Conservation (phyloP, 495 filamentous ascomycete species). For the Tuber aestivum region DNA sequence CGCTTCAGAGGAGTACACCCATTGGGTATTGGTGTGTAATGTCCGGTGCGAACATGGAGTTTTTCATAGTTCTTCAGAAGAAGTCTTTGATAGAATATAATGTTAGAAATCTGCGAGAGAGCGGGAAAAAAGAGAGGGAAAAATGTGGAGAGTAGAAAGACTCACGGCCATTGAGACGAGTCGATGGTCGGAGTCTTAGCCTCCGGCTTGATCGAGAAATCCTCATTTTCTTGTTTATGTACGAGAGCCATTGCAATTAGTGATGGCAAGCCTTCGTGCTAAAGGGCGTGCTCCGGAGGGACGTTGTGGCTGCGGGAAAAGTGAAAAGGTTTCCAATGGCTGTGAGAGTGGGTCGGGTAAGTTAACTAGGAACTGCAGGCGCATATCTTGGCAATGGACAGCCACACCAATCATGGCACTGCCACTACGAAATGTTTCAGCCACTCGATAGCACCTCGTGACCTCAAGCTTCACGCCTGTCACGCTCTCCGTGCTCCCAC, state of each 20-base stretch:
- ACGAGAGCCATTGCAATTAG: conserved; percentile 50
- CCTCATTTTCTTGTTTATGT: conserved; percentile 59
- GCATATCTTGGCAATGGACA: not conserved
- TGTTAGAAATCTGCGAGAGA: conserved; percentile 11
- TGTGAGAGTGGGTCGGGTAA: not conserved
- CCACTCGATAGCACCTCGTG: not conserved
- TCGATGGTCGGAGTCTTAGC: conserved; percentile 62
- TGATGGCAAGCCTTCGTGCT: conserved; percentile 17
- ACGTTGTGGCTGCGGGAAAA: not conserved
- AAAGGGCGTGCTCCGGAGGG: conserved; percentile 17
- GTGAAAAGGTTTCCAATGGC: conserved; percentile 10
- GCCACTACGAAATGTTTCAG: not conserved
- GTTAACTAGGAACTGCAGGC: not conserved
- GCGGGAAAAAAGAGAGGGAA: conserved; percentile 3
- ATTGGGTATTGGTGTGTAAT: conserved; percentile 89
- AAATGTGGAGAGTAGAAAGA: conserved; percentile 19
- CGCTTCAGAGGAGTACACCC: conserved; percentile 80
- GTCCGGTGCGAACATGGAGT: conserved; percentile 76
- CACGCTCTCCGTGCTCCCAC: not conserved
- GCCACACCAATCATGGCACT: not conserved
- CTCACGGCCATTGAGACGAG: conserved; percentile 69
- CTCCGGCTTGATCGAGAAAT: conserved; percentile 85
- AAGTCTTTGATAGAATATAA: conserved; percentile 25
- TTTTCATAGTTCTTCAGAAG: conserved; percentile 87
- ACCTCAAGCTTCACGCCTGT: not conserved